phyloP scores from a whole-genome alignment of 1,284 basidiomycete species.

The Sanghuangporus weigelae region DNA sequence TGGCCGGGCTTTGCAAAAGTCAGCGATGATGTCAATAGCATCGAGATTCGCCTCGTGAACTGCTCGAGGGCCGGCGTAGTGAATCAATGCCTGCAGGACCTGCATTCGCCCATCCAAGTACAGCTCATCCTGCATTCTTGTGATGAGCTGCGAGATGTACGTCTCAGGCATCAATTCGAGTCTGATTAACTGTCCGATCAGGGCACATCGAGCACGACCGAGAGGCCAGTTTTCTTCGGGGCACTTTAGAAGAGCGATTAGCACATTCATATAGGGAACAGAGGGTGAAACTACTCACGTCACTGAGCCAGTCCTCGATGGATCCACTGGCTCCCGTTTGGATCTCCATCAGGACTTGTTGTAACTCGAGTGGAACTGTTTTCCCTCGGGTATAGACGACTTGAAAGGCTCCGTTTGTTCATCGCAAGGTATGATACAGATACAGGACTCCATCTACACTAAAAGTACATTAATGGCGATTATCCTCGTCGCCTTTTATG shows the following conservation, averaged over 20 bases:
- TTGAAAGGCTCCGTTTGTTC: too few species aligned
- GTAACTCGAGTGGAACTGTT: too few species aligned
- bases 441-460: not conserved
- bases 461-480: not conserved
- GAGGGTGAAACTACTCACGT: not conserved
- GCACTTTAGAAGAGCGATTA: not conserved
- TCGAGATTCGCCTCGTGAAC: not conserved
- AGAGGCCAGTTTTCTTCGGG: not conserved
- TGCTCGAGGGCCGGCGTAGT: not conserved
- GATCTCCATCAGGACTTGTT: not conserved
- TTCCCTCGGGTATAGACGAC: too few species aligned
- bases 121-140: not conserved
- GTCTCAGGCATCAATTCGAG: not conserved
- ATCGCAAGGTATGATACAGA: too few species aligned
- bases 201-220: not conserved
- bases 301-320: not conserved
- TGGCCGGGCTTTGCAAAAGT: not conserved
- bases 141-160: not conserved
- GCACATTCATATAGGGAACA: not conserved
- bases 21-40: not conserved
- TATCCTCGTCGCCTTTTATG: not conserved
- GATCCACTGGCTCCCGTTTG: not conserved
- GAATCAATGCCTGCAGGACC: not conserved
- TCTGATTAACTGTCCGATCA: not conserved
- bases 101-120: not conserved